A percentile compares a stretch with the other conserved stretches of the same genome.
phyloP scores from a whole-genome alignment of 805 yeast genomes.

The Pichia californica region DNA sequence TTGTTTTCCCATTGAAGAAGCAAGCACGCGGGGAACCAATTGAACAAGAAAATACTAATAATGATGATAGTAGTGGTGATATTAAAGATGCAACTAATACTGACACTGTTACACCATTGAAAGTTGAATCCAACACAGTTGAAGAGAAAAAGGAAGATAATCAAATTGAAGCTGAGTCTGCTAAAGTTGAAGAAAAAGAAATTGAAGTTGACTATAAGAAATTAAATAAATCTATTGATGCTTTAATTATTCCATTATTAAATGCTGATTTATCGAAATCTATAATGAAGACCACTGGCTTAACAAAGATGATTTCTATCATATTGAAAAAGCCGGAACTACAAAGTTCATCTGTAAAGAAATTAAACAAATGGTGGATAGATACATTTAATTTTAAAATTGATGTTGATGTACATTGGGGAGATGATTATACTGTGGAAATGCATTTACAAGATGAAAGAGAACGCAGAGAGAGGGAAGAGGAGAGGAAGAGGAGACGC shows the following conservation, averaged over 20 bases:
- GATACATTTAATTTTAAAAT: constrained; percentile 25
- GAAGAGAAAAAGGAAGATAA: constrained; percentile 6
- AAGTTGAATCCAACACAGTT: neutral
- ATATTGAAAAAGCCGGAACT: constrained; percentile 34
- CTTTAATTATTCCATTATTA: constrained; percentile 21
- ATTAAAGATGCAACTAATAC: neutral
- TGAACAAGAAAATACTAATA: neutral
- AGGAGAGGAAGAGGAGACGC: constrained; percentile 16
- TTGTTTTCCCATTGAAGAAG: constrained; percentile 17
- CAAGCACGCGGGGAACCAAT: neutral
- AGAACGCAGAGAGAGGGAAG: constrained; percentile 13
- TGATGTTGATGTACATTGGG: constrained; percentile 25
- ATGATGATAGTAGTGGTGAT: neutral
- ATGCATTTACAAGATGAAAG: constrained; percentile 18
- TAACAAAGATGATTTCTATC: constrained; percentile 28
- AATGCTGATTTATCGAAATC: constrained; percentile 24
- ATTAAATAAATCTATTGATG: constrained; percentile 17
- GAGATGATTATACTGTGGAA: constrained; percentile 21
- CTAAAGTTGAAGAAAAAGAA: constrained; percentile 1
- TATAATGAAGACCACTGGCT: constrained; percentile 25
- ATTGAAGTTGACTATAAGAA: constrained; percentile 18
- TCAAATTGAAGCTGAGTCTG: neutral
- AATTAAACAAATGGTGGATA: constrained; percentile 17
- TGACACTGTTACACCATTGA: neutral
- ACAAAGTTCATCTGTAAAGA: constrained; percentile 14